Conservation (phyloP, 768 basidiomycete genomes). For the Termitomyces sp. region DNA sequence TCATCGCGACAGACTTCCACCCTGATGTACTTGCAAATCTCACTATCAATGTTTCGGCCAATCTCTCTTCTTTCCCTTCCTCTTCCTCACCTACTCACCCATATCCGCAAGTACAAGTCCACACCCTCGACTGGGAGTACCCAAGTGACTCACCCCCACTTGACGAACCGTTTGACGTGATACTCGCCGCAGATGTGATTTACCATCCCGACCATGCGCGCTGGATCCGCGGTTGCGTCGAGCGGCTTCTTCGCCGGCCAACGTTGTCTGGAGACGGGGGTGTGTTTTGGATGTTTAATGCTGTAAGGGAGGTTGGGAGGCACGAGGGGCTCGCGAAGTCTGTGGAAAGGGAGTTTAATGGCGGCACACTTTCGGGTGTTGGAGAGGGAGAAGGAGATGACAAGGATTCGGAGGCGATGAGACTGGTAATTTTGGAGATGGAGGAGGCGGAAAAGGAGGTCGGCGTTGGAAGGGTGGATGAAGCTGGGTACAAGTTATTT, state of each 20-base stretch:
- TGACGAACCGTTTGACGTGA: slow-evolving; percentile 50
- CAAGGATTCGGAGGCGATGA: slow-evolving; percentile 9
- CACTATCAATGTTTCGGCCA: slow-evolving; percentile 47
- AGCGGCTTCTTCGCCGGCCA: slow-evolving; percentile 36
- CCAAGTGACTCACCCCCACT: slow-evolving; percentile 32
- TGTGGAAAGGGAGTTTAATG: slow-evolving; percentile 48
- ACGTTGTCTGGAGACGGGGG: slow-evolving; percentile 14
- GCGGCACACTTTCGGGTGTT: slow-evolving; percentile 12
- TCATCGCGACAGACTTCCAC: slow-evolving; percentile 78
- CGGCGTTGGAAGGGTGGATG: slow-evolving; percentile 62
- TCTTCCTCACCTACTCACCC: background rate
- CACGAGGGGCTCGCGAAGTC: slow-evolving; percentile 53
- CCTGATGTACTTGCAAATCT: slow-evolving; percentile 71
- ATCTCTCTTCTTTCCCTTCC: slow-evolving; percentile 26
- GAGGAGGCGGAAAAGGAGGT: slow-evolving; percentile 43
- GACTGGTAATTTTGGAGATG: slow-evolving; percentile 40
- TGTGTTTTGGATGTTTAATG: slow-evolving; percentile 54
- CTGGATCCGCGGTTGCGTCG: slow-evolving; percentile 64
- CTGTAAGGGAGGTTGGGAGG: slow-evolving; percentile 39
- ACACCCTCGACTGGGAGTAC: slow-evolving; percentile 59
- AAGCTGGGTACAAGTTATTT: slow-evolving; percentile 63
- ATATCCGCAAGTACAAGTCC: slow-evolving; percentile 32
- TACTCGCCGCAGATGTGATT: slow-evolving; percentile 77
- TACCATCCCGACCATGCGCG: slow-evolving; percentile 66
- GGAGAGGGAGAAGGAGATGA: slow-evolving; percentile 1